phyloP scores from a whole-genome alignment of 225 moss, liverwort and hornwort genomes.

The Bryoerythrophyllum caledonicum region DNA sequence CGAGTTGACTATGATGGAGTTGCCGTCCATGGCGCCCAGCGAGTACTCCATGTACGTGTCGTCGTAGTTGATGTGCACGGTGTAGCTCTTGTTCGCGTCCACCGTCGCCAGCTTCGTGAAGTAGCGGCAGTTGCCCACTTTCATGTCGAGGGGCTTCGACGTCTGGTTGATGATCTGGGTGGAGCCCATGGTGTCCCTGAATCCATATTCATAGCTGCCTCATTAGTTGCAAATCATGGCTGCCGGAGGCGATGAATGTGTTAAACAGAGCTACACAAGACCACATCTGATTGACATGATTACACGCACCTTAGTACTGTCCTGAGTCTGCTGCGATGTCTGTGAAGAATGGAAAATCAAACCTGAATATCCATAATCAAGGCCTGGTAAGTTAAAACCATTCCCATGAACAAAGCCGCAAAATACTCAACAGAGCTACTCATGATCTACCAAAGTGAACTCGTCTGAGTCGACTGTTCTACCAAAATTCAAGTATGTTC shows the following conservation, averaged over 20 bases:
- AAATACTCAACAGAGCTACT: neutral
- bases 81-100: slow-evolving; percentile 34
- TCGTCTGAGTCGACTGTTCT: neutral
- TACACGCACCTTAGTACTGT: no score
- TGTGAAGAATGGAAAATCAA: no score
- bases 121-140: slow-evolving; percentile 27
- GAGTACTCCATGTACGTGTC: slow-evolving; percentile 46
- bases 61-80: slow-evolving; percentile 31
- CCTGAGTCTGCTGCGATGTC: no score
- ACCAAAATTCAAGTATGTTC: neutral
- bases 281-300: no score
- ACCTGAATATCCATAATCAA: no score
- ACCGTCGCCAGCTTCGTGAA: slow-evolving; percentile 41
- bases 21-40: slow-evolving; percentile 10
- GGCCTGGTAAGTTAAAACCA: no score
- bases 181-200: slow-evolving; percentile 34
- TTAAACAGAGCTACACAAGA: no score
- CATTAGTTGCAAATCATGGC: no score
- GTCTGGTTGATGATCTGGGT: slow-evolving; percentile 50
- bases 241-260: no score
- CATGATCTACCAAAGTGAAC: neutral
- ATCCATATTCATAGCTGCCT: neutral
- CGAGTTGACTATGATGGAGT: slow-evolving; percentile 36
- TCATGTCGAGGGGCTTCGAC: slow-evolving; percentile 35
- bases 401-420: neutral